phyloP scores from a whole-genome alignment of 805 yeast genomes.

The Isabelozyma pseudorhagii region DNA sequence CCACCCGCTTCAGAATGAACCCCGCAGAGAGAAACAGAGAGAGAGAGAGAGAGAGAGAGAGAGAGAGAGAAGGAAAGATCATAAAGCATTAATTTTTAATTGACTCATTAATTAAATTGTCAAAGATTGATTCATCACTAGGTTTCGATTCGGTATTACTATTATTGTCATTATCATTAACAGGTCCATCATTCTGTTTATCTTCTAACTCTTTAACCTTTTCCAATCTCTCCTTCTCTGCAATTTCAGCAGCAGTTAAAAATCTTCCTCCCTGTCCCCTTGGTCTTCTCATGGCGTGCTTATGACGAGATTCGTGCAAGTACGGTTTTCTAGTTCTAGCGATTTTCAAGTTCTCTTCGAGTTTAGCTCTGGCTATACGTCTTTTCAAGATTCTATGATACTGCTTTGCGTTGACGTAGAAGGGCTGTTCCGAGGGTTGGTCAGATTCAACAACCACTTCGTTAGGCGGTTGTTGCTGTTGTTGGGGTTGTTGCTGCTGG shows the following conservation, averaged over 20 bases:
- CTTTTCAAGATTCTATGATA: conserved; percentile 92
- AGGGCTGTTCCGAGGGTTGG: conserved; percentile 71
- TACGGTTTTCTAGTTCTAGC: conserved; percentile 92
- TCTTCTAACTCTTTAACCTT: conserved; percentile 34
- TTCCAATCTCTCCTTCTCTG: conserved; percentile 41
- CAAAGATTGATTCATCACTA: conserved; percentile 15
- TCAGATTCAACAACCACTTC: conserved; percentile 10
- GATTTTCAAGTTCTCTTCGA: conserved; percentile 83
- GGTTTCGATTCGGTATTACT: background rate
- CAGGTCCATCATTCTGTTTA: conserved; percentile 6
- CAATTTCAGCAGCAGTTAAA: conserved; percentile 78
- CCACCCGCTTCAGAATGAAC: background rate
- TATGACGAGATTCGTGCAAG: conserved; percentile 93
- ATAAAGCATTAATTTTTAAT: background rate
- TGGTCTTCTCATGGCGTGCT: conserved; percentile 98
- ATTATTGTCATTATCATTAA: background rate
- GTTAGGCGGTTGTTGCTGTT: conserved; percentile 8
- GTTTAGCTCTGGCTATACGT: conserved; percentile 87
- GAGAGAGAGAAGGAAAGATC: background rate
- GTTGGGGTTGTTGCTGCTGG: conserved; percentile 10
- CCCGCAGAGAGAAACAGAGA: background rate
- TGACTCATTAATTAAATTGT: conserved; percentile 11
- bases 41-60: background rate
- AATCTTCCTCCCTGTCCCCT: conserved; percentile 99
- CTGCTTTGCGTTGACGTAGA: conserved; percentile 96